A percentile compares a stretch with the other conserved stretches of the same genome.
Evolutionary conservation across 2,329 filamentous ascomycete genomes (phyloP).

Genomic region (Phialophora chinensis): DNA sequence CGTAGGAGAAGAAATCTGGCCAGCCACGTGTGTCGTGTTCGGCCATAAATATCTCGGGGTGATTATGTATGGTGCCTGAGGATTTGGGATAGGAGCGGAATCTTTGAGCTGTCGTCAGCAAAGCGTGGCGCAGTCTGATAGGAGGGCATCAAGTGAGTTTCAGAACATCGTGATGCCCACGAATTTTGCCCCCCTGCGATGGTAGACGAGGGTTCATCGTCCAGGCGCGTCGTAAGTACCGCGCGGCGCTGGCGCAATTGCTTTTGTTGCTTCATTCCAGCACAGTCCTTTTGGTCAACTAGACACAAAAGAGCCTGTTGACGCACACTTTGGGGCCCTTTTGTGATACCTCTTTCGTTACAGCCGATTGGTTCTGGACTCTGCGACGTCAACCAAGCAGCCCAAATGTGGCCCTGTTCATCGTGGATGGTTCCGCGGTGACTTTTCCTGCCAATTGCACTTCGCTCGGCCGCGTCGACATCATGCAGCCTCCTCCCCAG

Average conservation of each 20-base stretch:
- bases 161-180: background rate
- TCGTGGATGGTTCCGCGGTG: background rate
- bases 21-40: background rate
- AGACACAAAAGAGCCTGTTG: background rate
- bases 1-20: background rate
- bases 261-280: slow-evolving; percentile 6
- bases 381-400: background rate
- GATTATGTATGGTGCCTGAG: background rate
- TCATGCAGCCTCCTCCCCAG: background rate
- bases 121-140: slow-evolving; percentile 19
- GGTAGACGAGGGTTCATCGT: background rate
- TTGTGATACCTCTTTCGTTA: background rate
- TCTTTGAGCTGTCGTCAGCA: background rate
- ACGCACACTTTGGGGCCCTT: background rate
- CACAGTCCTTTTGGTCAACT: background rate
- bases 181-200: background rate
- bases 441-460: background rate
- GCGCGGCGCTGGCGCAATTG: background rate
- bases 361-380: background rate
- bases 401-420: background rate
- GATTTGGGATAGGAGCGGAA: background rate
- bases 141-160: slow-evolving; percentile 2
- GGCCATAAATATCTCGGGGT: background rate
- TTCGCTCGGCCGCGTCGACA: background rate
- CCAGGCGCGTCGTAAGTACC: background rate